Evolutionary conservation across 768 basidiomycete species (phyloP).

Genomic region (Saitozyma podzolica): DNA sequence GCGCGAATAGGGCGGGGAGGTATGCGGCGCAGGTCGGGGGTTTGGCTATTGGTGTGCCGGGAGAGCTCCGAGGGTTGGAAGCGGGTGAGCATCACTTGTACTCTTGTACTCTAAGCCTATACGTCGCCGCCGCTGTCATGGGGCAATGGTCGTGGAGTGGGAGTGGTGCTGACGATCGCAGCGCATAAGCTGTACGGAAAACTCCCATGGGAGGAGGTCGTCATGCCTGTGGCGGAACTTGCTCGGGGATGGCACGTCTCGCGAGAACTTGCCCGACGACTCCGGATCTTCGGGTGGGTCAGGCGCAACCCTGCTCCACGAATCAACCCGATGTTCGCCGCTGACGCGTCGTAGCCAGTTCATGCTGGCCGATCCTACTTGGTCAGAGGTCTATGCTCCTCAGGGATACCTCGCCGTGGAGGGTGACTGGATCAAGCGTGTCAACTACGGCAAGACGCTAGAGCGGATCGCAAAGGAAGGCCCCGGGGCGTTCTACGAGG

Average conservation of each 20-base stretch:
- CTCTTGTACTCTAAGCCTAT: background rate
- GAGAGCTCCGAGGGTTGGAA: constrained; percentile 83
- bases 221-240: constrained; percentile 71
- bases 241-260: constrained; percentile 80
- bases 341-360: constrained; percentile 28
- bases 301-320: constrained; percentile 55
- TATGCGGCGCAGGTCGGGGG: constrained; percentile 68
- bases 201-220: constrained; percentile 73
- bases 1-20: constrained; percentile 55
- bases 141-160: no score
- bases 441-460: constrained; percentile 76
- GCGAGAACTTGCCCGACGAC: constrained; percentile 69
- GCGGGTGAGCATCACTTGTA: constrained; percentile 53
- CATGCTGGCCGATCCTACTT: constrained; percentile 60
- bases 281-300: constrained; percentile 59
- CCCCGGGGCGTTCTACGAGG: constrained; percentile 72
- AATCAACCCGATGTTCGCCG: constrained; percentile 34
- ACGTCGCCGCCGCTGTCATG: background rate
- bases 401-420: constrained; percentile 67
- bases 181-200: constrained; percentile 80
- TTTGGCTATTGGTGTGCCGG: constrained; percentile 82
- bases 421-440: constrained; percentile 72
- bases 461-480: constrained; percentile 72
- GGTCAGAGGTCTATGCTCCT: constrained; percentile 81
- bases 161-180: background rate